phyloP scores from a whole-genome alignment of 1,284 basidiomycete species.

The Trichosporon sp. region DNA sequence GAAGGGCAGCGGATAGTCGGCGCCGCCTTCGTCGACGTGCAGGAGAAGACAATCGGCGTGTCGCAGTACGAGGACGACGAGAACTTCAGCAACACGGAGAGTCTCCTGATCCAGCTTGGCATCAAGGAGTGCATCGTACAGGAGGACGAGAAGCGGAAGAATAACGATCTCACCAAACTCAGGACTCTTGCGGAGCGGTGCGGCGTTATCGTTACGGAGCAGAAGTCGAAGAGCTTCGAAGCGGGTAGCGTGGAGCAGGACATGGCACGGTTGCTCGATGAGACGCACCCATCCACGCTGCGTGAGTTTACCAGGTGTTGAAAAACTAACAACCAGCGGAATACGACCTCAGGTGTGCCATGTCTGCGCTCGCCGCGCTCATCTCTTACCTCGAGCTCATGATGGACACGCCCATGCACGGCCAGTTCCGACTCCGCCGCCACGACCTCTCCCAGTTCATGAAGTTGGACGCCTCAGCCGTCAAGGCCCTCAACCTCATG shows the following conservation, averaged over 20 bases:
- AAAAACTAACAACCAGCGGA: slow-evolving; percentile 63
- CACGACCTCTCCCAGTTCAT: slow-evolving; percentile 95
- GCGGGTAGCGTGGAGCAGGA: slow-evolving; percentile 82
- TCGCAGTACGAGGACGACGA: slow-evolving; percentile 94
- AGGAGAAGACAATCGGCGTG: slow-evolving; percentile 63
- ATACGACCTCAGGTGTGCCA: slow-evolving; percentile 75
- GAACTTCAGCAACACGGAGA: slow-evolving; percentile 93
- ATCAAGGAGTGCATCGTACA: slow-evolving; percentile 83
- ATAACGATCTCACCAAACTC: slow-evolving; percentile 83
- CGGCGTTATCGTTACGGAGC: slow-evolving; percentile 84
- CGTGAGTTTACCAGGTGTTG: slow-evolving; percentile 55
- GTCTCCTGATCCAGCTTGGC: slow-evolving; percentile 91
- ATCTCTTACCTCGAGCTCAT: slow-evolving; percentile 81
- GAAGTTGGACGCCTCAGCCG: slow-evolving; percentile 91
- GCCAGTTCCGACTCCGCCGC: slow-evolving; percentile 75
- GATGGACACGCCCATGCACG: slow-evolving; percentile 78
- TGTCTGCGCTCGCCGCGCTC: slow-evolving; percentile 78
- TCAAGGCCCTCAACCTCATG: slow-evolving; percentile 85
- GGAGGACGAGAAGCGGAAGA: slow-evolving; percentile 62
- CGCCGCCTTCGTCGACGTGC: slow-evolving; percentile 63
- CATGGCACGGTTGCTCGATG: slow-evolving; percentile 71
- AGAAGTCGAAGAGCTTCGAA: slow-evolving; percentile 82
- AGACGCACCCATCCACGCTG: slow-evolving; percentile 58
- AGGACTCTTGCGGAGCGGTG: slow-evolving; percentile 84
- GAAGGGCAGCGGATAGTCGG: slow-evolving; percentile 61